Evolutionary conservation across 2,329 filamentous ascomycete genomes (phyloP).

Genomic region (Acephala macrosclerotiorum): DNA sequence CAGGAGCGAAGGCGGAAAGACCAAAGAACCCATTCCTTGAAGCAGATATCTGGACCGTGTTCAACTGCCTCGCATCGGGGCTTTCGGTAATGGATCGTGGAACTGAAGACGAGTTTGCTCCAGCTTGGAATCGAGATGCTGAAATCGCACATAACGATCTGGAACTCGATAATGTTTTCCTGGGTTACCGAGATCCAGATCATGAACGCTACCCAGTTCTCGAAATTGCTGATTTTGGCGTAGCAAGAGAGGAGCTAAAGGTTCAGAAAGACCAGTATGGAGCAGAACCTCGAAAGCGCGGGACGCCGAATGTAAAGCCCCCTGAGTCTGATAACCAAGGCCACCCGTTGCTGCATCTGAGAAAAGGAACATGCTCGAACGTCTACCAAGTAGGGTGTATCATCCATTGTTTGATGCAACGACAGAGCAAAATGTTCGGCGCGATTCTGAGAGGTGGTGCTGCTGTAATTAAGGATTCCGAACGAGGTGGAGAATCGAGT

Average conservation of each 20-base stretch:
- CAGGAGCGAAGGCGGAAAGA: not conserved
- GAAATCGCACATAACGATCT: constrained; percentile 18
- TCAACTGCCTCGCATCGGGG: constrained; percentile 12
- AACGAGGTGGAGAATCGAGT: not conserved
- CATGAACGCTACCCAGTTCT: not conserved
- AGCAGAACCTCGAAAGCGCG: not conserved
- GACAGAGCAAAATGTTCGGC: not conserved
- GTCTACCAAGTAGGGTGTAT: constrained; percentile 14
- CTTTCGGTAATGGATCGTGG: constrained; percentile 7
- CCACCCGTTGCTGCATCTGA: not conserved
- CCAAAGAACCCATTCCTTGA: constrained; percentile 6
- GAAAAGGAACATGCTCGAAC: constrained; percentile 6
- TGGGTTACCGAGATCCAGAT: not conserved
- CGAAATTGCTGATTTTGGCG: not conserved
- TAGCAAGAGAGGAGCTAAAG: not conserved
- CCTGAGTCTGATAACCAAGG: not conserved
- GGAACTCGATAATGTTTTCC: not conserved
- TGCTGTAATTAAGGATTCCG: not conserved
- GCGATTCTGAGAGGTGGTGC: no score
- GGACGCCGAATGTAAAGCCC: not conserved
- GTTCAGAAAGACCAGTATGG: not conserved
- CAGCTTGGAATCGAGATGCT: constrained; percentile 3
- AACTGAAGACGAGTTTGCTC: not conserved
- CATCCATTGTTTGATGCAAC: not conserved
- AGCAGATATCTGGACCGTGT: constrained; percentile 17